A percentile compares a stretch with the other conserved stretches of the same genome.
phyloP scores from a whole-genome alignment of 495 filamentous ascomycete species.

The Lineolata rhizophorae region DNA sequence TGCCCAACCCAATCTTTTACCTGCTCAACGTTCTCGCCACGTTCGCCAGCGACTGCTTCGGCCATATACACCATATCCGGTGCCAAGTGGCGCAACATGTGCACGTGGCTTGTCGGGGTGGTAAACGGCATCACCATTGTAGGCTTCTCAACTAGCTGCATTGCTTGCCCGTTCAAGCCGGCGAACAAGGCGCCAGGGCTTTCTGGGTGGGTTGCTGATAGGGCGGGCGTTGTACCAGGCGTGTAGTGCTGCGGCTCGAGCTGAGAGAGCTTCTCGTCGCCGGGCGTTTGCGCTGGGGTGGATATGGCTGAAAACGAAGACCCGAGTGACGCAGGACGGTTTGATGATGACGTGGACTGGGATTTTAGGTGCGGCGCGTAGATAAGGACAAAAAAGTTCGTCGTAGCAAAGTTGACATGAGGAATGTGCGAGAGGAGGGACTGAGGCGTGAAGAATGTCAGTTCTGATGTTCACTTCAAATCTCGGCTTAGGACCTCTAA shows the following conservation, averaged over 20 bases:
- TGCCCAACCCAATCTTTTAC: constrained; percentile 54
- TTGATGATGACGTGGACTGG: constrained; percentile 24
- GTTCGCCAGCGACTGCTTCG: constrained; percentile 12
- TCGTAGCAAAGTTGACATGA: constrained; percentile 38
- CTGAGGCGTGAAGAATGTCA: constrained; percentile 21
- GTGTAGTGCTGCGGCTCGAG: constrained; percentile 22
- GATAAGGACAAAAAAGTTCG: constrained; percentile 67
- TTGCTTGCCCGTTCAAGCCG: constrained; percentile 52
- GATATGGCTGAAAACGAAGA: constrained; percentile 80
- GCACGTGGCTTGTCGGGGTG: constrained; percentile 48
- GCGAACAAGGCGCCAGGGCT: constrained; percentile 34
- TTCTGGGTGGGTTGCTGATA: constrained; percentile 14
- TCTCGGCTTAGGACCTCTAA: too few relatives aligned
- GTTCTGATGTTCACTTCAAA: too few relatives aligned
- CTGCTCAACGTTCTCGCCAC: constrained; percentile 13
- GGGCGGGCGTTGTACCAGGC: constrained; percentile 7
- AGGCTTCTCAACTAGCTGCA: constrained; percentile 56
- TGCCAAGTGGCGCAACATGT: constrained; percentile 63
- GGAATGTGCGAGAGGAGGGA: constrained; percentile 80
- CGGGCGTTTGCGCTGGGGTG: constrained; percentile 46
- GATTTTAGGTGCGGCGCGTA: constrained; percentile 44
- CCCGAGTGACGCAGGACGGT: constrained; percentile 35
- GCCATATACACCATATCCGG: constrained; percentile 62
- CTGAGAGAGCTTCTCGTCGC: constrained; percentile 32
- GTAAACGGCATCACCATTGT: constrained; percentile 77